A percentile compares a stretch with the other conserved stretches of the same genome.
These are phyloP conservation scores for Achaetomium macrosporum DNA, from an alignment of 2,329 filamentous ascomycete species.

Conservation along the genomic window DNA sequence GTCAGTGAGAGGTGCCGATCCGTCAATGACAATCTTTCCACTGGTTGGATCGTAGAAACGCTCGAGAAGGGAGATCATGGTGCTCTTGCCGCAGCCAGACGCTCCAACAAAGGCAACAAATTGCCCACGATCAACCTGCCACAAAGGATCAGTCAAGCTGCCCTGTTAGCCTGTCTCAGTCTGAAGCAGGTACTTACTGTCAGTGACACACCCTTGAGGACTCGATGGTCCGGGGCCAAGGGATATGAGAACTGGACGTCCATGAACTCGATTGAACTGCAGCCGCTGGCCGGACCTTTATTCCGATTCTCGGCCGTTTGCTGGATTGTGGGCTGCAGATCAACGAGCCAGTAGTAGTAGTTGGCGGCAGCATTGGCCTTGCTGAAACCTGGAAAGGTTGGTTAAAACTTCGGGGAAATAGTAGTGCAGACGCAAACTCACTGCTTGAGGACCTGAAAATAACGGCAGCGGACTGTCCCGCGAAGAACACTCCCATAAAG, in stretches of 20 bases:
- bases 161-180: slow-evolving; percentile 24
- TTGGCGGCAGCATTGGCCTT: slow-evolving; percentile 45
- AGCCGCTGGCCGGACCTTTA: slow-evolving; percentile 30
- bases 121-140: slow-evolving; percentile 37
- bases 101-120: slow-evolving; percentile 52
- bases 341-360: slow-evolving; percentile 45
- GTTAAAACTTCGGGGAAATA: not conserved
- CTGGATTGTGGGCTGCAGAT: slow-evolving; percentile 36
- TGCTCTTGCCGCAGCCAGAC: slow-evolving; percentile 55
- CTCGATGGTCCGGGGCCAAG: slow-evolving; percentile 34
- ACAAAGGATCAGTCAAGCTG: not conserved
- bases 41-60: slow-evolving; percentile 35
- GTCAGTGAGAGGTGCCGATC: slow-evolving; percentile 25
- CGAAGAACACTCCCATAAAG: slow-evolving; percentile 46
- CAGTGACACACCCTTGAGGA: slow-evolving; percentile 37
- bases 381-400: slow-evolving; percentile 37
- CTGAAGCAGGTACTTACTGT: slow-evolving; percentile 8
- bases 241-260: slow-evolving; percentile 54
- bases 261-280: slow-evolving; percentile 14
- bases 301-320: slow-evolving; percentile 37
- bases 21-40: slow-evolving; percentile 37
- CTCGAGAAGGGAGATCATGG: slow-evolving; percentile 49
- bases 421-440: slow-evolving; percentile 1
- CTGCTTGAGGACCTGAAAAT: slow-evolving; percentile 44
- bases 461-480: slow-evolving; percentile 36